Percentiles rank a stretch among this genome's conserved stretches.
These are phyloP conservation scores for Rubroboletus pulcherrimus DNA, from an alignment of 768 basidiomycete species.

Conservation along the genomic window DNA sequence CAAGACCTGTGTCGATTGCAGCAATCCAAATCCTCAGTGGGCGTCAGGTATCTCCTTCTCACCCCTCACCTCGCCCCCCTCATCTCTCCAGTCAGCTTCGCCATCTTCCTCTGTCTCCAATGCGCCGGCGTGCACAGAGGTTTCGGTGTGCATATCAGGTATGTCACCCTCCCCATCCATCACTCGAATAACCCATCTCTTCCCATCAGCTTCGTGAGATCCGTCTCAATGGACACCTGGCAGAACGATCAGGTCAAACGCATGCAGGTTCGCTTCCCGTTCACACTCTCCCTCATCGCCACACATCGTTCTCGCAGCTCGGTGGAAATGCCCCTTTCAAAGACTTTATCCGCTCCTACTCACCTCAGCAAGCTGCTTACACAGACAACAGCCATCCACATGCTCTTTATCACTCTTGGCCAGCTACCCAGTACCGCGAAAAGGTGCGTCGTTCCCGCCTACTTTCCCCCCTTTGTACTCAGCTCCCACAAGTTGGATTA, in stretches of 20 bases:
- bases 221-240: conserved; percentile 97
- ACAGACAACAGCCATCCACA: conserved; percentile 56
- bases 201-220: conserved; percentile 73
- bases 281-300: conserved; percentile 3
- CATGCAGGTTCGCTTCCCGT: conserved; percentile 70
- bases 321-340: conserved; percentile 87
- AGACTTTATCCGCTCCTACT: conserved; percentile 73
- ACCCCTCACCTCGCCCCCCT: neutral
- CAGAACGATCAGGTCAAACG: conserved; percentile 80
- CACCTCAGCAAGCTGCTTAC: conserved; percentile 67
- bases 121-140: conserved; percentile 82
- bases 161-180: neutral
- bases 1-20: conserved; percentile 77
- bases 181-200: neutral
- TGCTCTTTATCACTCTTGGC: conserved; percentile 91
- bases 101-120: conserved; percentile 89
- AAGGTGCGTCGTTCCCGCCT: conserved; percentile 52
- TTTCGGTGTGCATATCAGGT: conserved; percentile 93
- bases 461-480: conserved; percentile 9
- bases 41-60: conserved; percentile 56
- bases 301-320: conserved; percentile 43
- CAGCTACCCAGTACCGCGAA: conserved; percentile 90
- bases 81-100: conserved; percentile 51
- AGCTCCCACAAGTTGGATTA: conserved; percentile 65
- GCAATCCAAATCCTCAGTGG: conserved; percentile 94